A percentile compares a stretch with the other conserved stretches of the same genome.
These are phyloP conservation scores for Aspergillus aculeatinus DNA, from an alignment of 2,329 filamentous ascomycete species.

Conservation along the genomic window DNA sequence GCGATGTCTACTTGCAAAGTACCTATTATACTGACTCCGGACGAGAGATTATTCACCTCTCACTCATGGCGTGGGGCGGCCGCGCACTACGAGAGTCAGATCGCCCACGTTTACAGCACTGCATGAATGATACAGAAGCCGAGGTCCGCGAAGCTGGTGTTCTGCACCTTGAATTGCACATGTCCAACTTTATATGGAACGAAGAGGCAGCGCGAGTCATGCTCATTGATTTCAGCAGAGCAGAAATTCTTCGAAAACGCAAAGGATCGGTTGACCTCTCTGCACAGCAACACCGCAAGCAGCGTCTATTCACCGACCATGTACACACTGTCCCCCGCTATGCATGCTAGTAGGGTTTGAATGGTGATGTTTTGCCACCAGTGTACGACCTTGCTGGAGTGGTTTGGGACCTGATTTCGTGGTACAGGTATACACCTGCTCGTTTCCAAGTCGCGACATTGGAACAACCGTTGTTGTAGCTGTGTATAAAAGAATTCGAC, in stretches of 20 bases:
- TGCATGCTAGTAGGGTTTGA: no score
- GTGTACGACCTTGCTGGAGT: no score
- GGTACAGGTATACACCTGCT: no score
- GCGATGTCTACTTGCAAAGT: not conserved
- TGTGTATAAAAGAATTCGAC: no score
- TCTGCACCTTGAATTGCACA: not conserved
- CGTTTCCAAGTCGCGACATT: no score
- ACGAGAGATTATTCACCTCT: not conserved
- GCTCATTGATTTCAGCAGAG: slow-evolving; percentile 1
- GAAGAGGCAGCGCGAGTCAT: not conserved
- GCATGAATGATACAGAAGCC: not conserved
- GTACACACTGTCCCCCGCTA: no score
- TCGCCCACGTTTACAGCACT: not conserved
- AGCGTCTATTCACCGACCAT: not conserved
- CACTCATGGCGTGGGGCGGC: slow-evolving; percentile 6
- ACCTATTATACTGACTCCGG: not conserved
- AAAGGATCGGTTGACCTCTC: not conserved
- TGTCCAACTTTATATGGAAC: slow-evolving; percentile 1
- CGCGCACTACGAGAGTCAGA: not conserved
- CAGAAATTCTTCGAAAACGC: not conserved
- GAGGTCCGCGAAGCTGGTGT: not conserved
- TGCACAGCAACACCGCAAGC: not conserved
- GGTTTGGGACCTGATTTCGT: no score
- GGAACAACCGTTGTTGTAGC: no score
- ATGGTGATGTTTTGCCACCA: no score